Conservation (phyloP, 352 stramenopile genomes). For the Pythium diclinum region DNA sequence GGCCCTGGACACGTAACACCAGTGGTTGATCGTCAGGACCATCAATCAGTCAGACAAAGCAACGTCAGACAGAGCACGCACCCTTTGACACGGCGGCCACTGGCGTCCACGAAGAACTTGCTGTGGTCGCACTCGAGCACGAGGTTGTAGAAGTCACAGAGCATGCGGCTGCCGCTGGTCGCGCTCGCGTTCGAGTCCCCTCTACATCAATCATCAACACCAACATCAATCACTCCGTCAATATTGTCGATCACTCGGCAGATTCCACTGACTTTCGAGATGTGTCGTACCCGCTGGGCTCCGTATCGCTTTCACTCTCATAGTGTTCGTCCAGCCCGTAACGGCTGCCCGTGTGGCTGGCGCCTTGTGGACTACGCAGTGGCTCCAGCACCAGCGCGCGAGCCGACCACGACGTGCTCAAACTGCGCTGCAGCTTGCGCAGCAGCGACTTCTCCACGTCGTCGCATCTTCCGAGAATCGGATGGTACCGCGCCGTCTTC, state of each 20-base stretch:
- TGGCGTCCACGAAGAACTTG: slow-evolving; percentile 54
- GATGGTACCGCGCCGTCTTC: slow-evolving; percentile 24
- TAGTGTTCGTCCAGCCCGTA: slow-evolving; percentile 18
- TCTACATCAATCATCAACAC: neutral
- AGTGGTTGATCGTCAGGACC: neutral
- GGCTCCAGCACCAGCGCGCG: slow-evolving; percentile 12
- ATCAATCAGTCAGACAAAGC: neutral
- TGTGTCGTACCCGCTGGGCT: neutral
- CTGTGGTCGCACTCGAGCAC: slow-evolving; percentile 71
- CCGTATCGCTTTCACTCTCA: slow-evolving; percentile 26
- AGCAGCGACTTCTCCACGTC: slow-evolving; percentile 40
- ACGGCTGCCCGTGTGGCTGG: slow-evolving; percentile 12
- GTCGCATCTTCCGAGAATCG: slow-evolving; percentile 24
- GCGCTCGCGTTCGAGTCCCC: slow-evolving; percentile 33
- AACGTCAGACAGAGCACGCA: slow-evolving; percentile 6
- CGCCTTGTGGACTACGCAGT: slow-evolving; percentile 3
- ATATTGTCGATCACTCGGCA: neutral
- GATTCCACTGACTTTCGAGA: neutral
- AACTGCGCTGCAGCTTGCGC: slow-evolving; percentile 47
- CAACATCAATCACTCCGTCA: neutral
- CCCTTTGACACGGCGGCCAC: slow-evolving; percentile 55
- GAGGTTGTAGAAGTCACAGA: slow-evolving; percentile 80
- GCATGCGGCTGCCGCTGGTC: slow-evolving; percentile 66
- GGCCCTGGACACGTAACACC: slow-evolving; percentile 9
- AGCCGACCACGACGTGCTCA: slow-evolving; percentile 37